phyloP scores from a whole-genome alignment of 768 basidiomycete species.

The Hygrocybe coccinea region DNA sequence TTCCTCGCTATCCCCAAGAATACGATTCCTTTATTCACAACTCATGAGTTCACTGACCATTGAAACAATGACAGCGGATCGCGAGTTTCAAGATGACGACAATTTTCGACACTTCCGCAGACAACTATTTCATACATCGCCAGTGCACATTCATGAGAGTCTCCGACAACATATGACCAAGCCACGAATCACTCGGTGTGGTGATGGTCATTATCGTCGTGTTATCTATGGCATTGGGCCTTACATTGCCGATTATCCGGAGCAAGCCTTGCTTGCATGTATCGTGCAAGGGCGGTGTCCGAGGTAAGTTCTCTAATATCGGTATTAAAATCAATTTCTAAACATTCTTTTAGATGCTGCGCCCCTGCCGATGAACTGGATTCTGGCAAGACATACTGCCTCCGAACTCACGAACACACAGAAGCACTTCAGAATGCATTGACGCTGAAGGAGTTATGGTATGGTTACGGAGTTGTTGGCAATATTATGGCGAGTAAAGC shows the following conservation, averaged over 20 bases:
- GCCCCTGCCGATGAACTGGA: conserved; percentile 15
- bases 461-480: background rate
- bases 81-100: conserved; percentile 11
- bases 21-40: conserved; percentile 11
- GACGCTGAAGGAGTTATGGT: background rate
- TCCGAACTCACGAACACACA: background rate
- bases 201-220: conserved; percentile 24
- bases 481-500: background rate
- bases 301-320: conserved; percentile 15
- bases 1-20: conserved; percentile 37
- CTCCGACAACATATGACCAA: conserved; percentile 22
- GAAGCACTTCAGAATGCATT: background rate
- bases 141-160: conserved; percentile 13
- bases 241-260: conserved; percentile 20
- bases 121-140: conserved; percentile 23
- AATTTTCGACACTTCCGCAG: conserved; percentile 19
- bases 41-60: background rate
- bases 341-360: conserved; percentile 9
- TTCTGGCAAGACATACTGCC: background rate
- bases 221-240: conserved; percentile 25
- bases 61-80: conserved; percentile 7
- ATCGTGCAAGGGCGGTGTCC: conserved; percentile 27
- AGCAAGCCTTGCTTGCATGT: conserved; percentile 21
- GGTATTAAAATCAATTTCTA: background rate
- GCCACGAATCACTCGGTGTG: conserved; percentile 20